These are phyloP conservation scores for Postia placenta DNA, from an alignment of 768 basidiomycete genomes.

Conservation along the genomic window DNA sequence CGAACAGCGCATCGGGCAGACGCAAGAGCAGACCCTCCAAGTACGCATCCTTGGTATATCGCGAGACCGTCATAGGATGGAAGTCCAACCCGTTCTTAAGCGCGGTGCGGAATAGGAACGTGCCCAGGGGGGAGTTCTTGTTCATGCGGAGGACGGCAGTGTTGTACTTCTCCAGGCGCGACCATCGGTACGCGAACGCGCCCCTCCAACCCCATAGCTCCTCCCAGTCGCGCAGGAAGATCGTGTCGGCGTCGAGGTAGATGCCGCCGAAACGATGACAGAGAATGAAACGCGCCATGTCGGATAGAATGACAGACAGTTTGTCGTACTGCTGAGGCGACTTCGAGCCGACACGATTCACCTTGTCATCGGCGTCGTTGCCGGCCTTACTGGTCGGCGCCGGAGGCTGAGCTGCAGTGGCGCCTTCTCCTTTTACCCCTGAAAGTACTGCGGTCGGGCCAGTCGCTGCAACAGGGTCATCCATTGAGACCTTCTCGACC, in stretches of 20 bases:
- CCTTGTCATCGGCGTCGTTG: constrained; percentile 41
- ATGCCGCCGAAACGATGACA: constrained; percentile 95
- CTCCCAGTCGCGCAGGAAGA: constrained; percentile 96
- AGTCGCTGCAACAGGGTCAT: constrained; percentile 17
- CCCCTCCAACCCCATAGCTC: constrained; percentile 97
- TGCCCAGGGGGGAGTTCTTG: constrained; percentile 86
- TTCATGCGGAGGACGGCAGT: constrained; percentile 94
- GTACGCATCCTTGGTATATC: constrained; percentile 85
- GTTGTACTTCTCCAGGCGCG: constrained; percentile 87
- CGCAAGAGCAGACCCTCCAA: constrained; percentile 79
- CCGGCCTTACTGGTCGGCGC: constrained; percentile 12
- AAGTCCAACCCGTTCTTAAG: constrained; percentile 93
- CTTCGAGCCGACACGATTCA: constrained; percentile 85
- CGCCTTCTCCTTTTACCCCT: constrained; percentile 31
- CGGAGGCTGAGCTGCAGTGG: constrained; percentile 17
- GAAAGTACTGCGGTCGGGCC: constrained; percentile 1
- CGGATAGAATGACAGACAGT: constrained; percentile 88
- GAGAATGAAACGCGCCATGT: constrained; percentile 97
- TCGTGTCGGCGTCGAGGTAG: constrained; percentile 95
- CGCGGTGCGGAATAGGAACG: constrained; percentile 91
- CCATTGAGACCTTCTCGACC: constrained; percentile 57
- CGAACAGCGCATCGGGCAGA: constrained; percentile 92
- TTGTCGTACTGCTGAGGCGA: constrained; percentile 85
- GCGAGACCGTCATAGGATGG: constrained; percentile 92
- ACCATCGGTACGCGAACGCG: constrained; percentile 97